A percentile compares a stretch with the other conserved stretches of the same genome.
Evolutionary conservation across 441 rosid species (phyloP).

Genomic region (Oxalis stricta): DNA sequence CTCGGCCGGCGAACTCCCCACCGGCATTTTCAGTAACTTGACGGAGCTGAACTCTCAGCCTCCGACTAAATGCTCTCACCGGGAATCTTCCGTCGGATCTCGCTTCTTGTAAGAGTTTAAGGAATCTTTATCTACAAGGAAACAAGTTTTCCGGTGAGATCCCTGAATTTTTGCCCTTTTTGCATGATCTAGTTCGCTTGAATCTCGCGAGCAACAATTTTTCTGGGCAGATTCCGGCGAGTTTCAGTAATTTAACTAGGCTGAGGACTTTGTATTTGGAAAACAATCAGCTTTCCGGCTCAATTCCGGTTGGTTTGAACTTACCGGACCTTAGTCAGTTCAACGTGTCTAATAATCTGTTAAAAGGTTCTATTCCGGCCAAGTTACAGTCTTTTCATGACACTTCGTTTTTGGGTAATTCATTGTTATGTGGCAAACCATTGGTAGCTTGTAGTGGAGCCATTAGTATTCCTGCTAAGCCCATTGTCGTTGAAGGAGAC

Average conservation of each 20-base stretch:
- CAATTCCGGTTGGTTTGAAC: constrained; percentile 18
- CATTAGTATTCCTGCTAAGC: constrained; percentile 29
- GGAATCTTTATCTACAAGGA: constrained; percentile 63
- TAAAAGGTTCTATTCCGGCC: constrained; percentile 66
- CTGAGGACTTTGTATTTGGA: too few relatives aligned
- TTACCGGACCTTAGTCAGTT: constrained; percentile 44
- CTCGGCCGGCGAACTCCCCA: constrained; percentile 50
- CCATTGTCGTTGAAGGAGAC: constrained; percentile 28
- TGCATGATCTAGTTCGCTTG: too few relatives aligned
- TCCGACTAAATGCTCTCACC: constrained; percentile 54
- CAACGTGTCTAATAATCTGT: constrained; percentile 63
- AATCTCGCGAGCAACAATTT: too few relatives aligned
- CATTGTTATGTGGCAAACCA: constrained; percentile 71
- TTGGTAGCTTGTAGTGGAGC: constrained; percentile 22
- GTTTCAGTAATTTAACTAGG: too few relatives aligned
- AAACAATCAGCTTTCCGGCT: too few relatives aligned
- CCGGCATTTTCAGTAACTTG: constrained; percentile 59
- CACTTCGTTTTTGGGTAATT: constrained; percentile 52
- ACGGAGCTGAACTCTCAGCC: constrained; percentile 65
- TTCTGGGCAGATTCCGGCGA: too few relatives aligned
- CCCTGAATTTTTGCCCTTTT: neutral
- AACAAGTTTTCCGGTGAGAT: constrained; percentile 13
- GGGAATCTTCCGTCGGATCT: constrained; percentile 75
- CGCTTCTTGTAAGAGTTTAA: constrained; percentile 38
- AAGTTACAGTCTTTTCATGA: constrained; percentile 25